Evolutionary conservation across 75 land plant genomes (phyloP).

Genomic region (Pinus tabuliformis): DNA sequence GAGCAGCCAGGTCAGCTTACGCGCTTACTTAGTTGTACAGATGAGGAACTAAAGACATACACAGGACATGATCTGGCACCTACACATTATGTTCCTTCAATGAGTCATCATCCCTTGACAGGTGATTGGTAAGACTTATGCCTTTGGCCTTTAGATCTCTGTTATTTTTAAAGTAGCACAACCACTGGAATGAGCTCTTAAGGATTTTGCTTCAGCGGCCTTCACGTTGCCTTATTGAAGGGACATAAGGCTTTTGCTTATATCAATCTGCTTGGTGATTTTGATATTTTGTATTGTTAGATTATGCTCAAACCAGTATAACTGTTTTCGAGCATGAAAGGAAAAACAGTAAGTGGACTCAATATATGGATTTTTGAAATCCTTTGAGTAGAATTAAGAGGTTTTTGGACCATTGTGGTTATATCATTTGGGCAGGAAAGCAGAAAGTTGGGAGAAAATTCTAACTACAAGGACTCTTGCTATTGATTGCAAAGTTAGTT

Average conservation of each 20-base stretch:
- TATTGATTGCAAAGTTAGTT: not conserved
- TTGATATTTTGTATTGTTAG: not conserved
- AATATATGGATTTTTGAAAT: not conserved
- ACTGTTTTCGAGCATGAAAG: not conserved
- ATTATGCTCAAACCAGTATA: not conserved
- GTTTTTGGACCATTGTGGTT: not conserved
- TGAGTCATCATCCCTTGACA: slow-evolving; percentile 89
- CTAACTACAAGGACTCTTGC: not conserved
- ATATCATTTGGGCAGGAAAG: not conserved
- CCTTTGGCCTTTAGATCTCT: not conserved
- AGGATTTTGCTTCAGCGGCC: not conserved
- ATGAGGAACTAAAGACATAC: slow-evolving; percentile 69
- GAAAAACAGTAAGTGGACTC: not conserved
- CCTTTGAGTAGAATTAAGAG: not conserved
- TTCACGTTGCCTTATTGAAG: not conserved
- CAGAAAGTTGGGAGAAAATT: not conserved
- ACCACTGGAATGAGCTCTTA: not conserved
- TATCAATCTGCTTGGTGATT: not conserved
- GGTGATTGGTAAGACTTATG: slow-evolving; percentile 77
- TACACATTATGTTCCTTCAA: slow-evolving; percentile 95
- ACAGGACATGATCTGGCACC: slow-evolving; percentile 88
- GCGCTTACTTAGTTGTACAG: slow-evolving; percentile 88
- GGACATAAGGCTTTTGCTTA: not conserved
- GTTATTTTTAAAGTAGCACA: slow-evolving; percentile 6
- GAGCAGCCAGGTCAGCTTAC: slow-evolving; percentile 94